Conservation (phyloP, 345 rosid species). For the Eutrema heterophyllum region DNA sequence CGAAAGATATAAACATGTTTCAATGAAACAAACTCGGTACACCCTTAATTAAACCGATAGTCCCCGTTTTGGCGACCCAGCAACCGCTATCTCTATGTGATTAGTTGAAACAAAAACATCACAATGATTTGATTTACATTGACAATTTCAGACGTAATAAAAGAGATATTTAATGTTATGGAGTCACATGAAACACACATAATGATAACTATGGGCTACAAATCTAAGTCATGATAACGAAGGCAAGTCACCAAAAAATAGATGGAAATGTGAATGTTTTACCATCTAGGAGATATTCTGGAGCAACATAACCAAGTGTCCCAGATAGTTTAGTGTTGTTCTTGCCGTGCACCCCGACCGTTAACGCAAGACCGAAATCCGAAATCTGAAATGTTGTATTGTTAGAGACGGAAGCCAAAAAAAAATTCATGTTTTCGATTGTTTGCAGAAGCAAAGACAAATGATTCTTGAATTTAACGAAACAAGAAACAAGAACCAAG, state of each 20-base stretch:
- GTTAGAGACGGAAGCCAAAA: background rate
- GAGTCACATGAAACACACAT: conserved; percentile 12
- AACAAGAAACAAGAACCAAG: conserved; percentile 6
- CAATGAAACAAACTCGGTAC: background rate
- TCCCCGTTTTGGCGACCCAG: background rate
- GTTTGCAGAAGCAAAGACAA: background rate
- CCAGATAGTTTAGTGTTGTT: conserved; percentile 81
- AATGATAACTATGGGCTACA: background rate
- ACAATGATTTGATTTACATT: background rate
- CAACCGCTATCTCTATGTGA: conserved; percentile 1
- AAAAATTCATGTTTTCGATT: background rate
- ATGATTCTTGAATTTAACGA: background rate
- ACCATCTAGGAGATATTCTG: conserved; percentile 91
- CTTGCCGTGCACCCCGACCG: conserved; percentile 54
- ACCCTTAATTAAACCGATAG: background rate
- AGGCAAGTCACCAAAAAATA: background rate
- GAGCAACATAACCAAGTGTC: conserved; percentile 92
- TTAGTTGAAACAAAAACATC: conserved; percentile 12
- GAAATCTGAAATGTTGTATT: conserved; percentile 51
- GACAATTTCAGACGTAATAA: conserved; percentile 14
- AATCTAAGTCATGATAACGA: background rate
- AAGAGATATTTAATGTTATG: conserved; percentile 3
- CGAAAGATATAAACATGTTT: background rate
- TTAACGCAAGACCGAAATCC: conserved; percentile 97
- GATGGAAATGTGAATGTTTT: conserved; percentile 15